Base-by-base conservation (phyloP, 257 asterid genomes). In the Nemophila menziesii region DNA sequence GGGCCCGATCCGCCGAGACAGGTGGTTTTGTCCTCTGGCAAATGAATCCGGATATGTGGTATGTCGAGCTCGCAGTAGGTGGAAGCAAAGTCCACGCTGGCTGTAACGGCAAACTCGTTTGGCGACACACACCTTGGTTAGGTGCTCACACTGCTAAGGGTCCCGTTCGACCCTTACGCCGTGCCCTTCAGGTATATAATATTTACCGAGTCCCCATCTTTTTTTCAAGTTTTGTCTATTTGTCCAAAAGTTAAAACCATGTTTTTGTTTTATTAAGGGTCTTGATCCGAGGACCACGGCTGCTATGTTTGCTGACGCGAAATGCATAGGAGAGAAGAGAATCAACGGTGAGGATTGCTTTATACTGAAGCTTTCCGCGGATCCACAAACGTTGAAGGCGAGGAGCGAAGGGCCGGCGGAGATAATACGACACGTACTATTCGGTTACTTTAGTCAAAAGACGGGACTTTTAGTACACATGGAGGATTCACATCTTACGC, bases 211-310 rank as follows among this genome's bases (percentile, higher is more conserved):
- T 22, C 6, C 13, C 33, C 37, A 22, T 22, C 6, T 6, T 14
- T 9, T n/a, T 9, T 1, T 39, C 44, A n/a, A n/a, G n/a, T n/a
- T 39, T 15, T n/a, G 18, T 4, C 18, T 10, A 0, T 41, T 17
- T 41, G n/a, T n/a, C n/a, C n/a, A 9, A 41, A 17, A 12, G 17
- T 1, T 0, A 4, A 17, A 12, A 17, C 3, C 15, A 9, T 36
- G 14, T 2, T 36, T 40, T 22, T 40, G 4, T 26, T 4, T 13
- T 42, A 16, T 17, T 11, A 29, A 53, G 58, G 58, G 58, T 41
- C 58, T 53, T 53, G 58, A 53, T 53, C 58, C 58, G 9, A 53
- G 58, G 46, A 53, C 58, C 43, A 43, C 58, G 14, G 58, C 58
- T 1, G 46, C 43, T 19, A 20, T 53, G 50, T 53, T 53, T 53